Conservation (phyloP, 345 rosid species). For the Salix caprea region DNA sequence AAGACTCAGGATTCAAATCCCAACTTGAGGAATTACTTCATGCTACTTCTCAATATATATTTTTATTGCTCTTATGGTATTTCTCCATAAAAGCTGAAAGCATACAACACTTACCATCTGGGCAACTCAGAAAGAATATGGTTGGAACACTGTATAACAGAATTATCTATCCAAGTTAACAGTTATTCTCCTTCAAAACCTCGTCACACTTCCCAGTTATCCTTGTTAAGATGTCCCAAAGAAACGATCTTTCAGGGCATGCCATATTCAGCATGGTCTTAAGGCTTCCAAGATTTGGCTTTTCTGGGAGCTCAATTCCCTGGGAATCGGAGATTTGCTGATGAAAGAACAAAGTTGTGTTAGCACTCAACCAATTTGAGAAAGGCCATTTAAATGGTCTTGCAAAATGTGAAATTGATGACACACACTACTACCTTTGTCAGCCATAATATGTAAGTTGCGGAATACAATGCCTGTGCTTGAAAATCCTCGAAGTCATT, state of each 20-base stretch:
- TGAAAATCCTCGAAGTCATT: constrained; percentile 55
- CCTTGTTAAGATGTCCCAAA: constrained; percentile 30
- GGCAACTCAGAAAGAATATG: not conserved
- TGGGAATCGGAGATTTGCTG: constrained; percentile 50
- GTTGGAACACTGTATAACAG: not conserved
- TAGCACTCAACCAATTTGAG: constrained; percentile 3
- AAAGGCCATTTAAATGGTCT: not conserved
- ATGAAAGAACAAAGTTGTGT: constrained; percentile 7
- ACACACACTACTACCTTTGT: constrained; percentile 45
- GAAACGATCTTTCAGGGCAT: constrained; percentile 43
- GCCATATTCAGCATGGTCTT: constrained; percentile 28
- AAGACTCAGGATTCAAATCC: not conserved
- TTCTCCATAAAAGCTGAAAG: not conserved
- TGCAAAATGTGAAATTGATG: not conserved
- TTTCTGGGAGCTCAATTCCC: constrained; percentile 33
- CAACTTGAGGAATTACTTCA: not conserved
- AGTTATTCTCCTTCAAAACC: constrained; percentile 5
- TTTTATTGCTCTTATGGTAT: not conserved
- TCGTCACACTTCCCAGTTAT: not conserved
- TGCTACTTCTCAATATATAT: not conserved
- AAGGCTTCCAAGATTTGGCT: constrained; percentile 37
- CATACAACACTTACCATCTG: not conserved
- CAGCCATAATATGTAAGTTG: constrained; percentile 63
- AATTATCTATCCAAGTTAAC: not conserved
- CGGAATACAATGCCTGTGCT: constrained; percentile 60